Conservation (phyloP, 1,139 yeast genomes). For the Kodamaea plutei region DNA sequence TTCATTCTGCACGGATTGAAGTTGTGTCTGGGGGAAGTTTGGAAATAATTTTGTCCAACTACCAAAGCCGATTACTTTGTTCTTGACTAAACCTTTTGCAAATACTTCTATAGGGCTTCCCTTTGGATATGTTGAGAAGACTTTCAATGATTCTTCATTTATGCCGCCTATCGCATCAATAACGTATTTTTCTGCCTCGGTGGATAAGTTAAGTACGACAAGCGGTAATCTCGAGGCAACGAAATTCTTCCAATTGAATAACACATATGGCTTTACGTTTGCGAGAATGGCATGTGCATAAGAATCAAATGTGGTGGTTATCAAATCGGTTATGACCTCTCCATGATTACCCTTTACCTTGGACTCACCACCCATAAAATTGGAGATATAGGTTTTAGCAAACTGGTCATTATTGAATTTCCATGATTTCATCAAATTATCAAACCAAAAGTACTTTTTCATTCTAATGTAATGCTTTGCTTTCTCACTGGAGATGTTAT, state of each 20-base stretch:
- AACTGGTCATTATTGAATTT: conserved; percentile 16
- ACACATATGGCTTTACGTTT: conserved; percentile 21
- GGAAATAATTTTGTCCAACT: conserved; percentile 43
- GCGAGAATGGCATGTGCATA: conserved; percentile 15
- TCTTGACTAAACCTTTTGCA: conserved; percentile 43
- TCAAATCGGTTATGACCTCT: conserved; percentile 19
- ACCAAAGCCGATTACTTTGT: conserved; percentile 35
- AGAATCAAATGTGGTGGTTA: conserved; percentile 19
- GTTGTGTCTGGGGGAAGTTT: conserved; percentile 4
- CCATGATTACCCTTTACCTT: conserved; percentile 8
- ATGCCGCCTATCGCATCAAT: conserved; percentile 9
- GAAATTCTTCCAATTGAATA: conserved; percentile 35
- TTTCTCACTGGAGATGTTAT: conserved; percentile 7
- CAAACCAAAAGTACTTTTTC: conserved; percentile 32
- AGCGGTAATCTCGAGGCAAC: conserved; percentile 29
- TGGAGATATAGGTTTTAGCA: conserved; percentile 9
- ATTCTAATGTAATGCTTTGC: conserved; percentile 10
- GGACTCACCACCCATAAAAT: conserved; percentile 10
- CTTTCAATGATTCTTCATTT: neutral
- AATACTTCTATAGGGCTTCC: conserved; percentile 44
- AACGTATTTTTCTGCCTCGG: conserved; percentile 27
- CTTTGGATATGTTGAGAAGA: neutral
- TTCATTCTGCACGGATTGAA: conserved; percentile 1
- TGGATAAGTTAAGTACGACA: conserved; percentile 12
- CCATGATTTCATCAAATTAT: conserved; percentile 25